Evolutionary conservation across 257 asterid genomes (phyloP), one percentile per base, ranked within the genome.

Genomic region (Anisodus tanguticus): DNA sequence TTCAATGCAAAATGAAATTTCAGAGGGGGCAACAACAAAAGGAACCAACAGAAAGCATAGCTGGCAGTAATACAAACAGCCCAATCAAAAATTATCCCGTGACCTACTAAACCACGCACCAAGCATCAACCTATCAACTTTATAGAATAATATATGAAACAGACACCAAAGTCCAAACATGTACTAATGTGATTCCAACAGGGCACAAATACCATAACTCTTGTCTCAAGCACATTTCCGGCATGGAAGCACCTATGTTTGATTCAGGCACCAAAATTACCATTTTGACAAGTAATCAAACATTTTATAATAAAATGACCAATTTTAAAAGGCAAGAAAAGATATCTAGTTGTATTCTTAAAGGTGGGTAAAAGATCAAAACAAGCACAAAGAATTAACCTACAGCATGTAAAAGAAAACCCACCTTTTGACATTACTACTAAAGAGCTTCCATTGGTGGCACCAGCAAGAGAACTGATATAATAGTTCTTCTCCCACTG

Each of bases 391-490:
- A 72, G 67, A 11, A 62, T 9, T 58, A 79, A 47, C 15, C 6
- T 39, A 41, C 60, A 79, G 39, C 62, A 78, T 11, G 62, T 13
- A 12, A 62, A 70, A 55, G 31, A 83, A 70, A 84, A 37, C 83
- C 53, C 79, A 86, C 92, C 91, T 79, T 89, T 89, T 83, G 92
- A 89, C 92, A 89, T 89, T 26, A 89, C 90, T 63, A 89, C 88
- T 58, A 89, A 72, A 19, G 90, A 86, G 78, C 88, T 88, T 83
- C 90, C 92, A 83, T 86, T 89, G 43, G 54, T 55, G 49, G 91
- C 87, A 57, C 92, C 92, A 47, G 92, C 92, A 85, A 89, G 88
- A 19, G 88, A 87, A 82, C 88, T 89, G 55, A 89, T 89, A 62
- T 86, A 89, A 55, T 84, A 88, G 82, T 85, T 89, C 88, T 88